Base-by-base conservation (phyloP, 148 eudicot species). In the Heliamphora exappendiculata region DNA sequence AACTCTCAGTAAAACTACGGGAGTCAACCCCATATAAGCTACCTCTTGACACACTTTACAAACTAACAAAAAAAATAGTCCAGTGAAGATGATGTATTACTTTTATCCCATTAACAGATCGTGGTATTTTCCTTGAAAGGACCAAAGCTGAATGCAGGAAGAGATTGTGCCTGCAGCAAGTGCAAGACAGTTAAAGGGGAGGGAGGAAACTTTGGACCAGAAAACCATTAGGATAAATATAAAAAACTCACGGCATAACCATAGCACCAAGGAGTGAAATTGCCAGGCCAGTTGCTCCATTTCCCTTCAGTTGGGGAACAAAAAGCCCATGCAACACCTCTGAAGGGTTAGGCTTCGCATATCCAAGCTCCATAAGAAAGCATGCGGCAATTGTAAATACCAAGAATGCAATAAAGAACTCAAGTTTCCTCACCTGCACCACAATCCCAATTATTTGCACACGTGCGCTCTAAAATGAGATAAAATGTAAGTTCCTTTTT, bases 131-230 rank as follows among this genome's bases (percentile, higher is more conserved):
- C 80, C 98, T 87, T n/a, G 98, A 92, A 67, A 95, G 97, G 71
- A 95, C 98, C 82, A 95, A 85, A 57, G 98, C 98, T 33, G 98
- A 95, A 84, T 95, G 98, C 65, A 95, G 97, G 83, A 95, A 95
- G 72, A 95, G 92, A 87, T 95, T 95, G 83, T 95, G 98, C 76
- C 98, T 94, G 91, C 85, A 86, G 51, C 73, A 84, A 76, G 57
- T 24, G 72, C 13, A 60, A 78, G 51, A 59, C n/a, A 74, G 72
- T 20, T 58, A 22, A 28, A 28, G 26, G 72, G 29, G 34, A 28
- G 36, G 26, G 72, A 37, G 34, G 17, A 9, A 34, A 60, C 55
- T 55, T 65, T 34, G 31, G 14, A 50, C 20, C 54, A 57, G 58
- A 59, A 50, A 14, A 51, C 47, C 28, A 73, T 20, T 10, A 62